phyloP scores from a whole-genome alignment of 306 rosid genomes.

The Argentina anserina region DNA sequence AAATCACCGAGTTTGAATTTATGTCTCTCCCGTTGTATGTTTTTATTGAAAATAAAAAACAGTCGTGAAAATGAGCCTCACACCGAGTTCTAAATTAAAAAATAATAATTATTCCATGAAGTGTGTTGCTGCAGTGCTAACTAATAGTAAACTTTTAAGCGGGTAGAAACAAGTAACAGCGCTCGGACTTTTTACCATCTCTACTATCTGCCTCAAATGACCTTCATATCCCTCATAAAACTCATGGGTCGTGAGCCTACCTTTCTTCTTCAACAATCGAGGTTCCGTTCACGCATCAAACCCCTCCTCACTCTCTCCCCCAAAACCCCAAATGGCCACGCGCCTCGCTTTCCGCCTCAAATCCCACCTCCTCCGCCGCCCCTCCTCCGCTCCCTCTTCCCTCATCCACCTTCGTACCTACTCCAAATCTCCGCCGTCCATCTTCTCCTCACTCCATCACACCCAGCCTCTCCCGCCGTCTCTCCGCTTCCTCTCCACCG shows the following conservation, averaged over 20 bases:
- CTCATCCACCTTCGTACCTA: constrained; percentile 14
- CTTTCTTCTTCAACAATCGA: not conserved
- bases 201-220: too few relatives aligned
- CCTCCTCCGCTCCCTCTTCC: constrained; percentile 26
- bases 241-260: not conserved
- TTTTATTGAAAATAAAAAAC: too few relatives aligned
- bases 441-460: constrained; percentile 18
- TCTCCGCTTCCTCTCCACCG: constrained; percentile 65
- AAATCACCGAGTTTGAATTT: too few relatives aligned
- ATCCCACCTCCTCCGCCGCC: constrained; percentile 45
- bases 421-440: constrained; percentile 19
- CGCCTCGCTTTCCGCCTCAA: constrained; percentile 54
- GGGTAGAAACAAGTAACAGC: too few relatives aligned
- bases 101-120: too few relatives aligned
- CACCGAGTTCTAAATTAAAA: too few relatives aligned
- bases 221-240: constrained; percentile 1
- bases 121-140: too few relatives aligned
- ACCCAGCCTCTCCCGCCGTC: constrained; percentile 4
- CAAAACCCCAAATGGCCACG: constrained; percentile 46
- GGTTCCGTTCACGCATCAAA: not conserved
- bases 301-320: too few relatives aligned
- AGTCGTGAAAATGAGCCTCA: too few relatives aligned
- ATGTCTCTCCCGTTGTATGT: too few relatives aligned
- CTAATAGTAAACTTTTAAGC: too few relatives aligned
- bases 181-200: too few relatives aligned